Evolutionary conservation across 2,329 filamentous ascomycete genomes (phyloP), one percentile per base, ranked within the genome.

Genomic region (Aspergillus floridensis): DNA sequence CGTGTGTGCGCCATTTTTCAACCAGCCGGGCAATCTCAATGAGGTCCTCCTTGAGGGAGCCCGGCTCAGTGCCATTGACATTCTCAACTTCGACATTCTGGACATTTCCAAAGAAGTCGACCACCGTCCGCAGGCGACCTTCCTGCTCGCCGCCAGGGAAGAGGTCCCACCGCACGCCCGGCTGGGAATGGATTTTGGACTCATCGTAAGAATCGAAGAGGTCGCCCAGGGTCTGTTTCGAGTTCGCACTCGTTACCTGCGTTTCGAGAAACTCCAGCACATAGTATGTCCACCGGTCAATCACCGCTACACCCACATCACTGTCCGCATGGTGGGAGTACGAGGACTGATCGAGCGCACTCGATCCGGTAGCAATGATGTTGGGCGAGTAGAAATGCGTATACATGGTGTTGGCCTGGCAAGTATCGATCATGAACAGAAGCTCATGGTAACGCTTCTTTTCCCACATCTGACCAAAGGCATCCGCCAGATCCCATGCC

Each of bases 391-490:
- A 99, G 72, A 99, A 91, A 69, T 96, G 93, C 73, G 88, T 93
- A 80, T 96, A 99, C 92, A 99, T 97, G 32, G 95, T 99, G 76
- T 99, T 99, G 57, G 95, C 95, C 79, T 99, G 95, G 80, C 95
- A 99, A 0, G 95, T 99, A 76, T 99, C 95, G 77, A 99, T 99
- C 95, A 99, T 99, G 82, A 99, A 99, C 59, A 99, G 86, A 67
- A 99, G 88, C 77, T 99, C 95, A 75, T 98, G 91, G 77, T 98
- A 99, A 81, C 95, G 88, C 81, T 96, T 96, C 86, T 99, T 99
- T 83, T 99, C 95, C 91, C 93, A 97, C 95, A 99, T 99, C 81
- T 99, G 93, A 77, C 96, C 92, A 74, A 99, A 98, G 0, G 95
- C 95, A 76, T 99, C 92, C 5, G 96, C 95, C 59, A 99, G 81